Conservation (phyloP, 2,329 filamentous ascomycete species). For the Plenodomus tracheiphilus region DNA sequence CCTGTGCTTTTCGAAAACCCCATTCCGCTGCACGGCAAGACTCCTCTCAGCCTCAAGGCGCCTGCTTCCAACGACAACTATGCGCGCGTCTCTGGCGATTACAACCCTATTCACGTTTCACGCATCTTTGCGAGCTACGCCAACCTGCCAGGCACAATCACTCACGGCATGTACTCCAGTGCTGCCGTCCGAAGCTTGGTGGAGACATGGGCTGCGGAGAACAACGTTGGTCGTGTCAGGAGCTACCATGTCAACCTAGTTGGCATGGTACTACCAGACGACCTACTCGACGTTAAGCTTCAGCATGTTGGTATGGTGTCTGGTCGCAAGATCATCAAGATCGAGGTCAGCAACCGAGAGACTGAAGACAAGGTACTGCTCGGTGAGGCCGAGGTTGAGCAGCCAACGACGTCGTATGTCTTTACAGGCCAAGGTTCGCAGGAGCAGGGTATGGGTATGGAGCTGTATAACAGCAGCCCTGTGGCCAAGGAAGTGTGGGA, state of each 20-base stretch:
- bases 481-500: slow-evolving; percentile 97
- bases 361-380: slow-evolving; percentile 95
- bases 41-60: slow-evolving; percentile 82
- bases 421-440: slow-evolving; percentile 98
- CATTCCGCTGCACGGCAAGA: slow-evolving; percentile 92
- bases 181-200: slow-evolving; percentile 93
- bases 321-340: slow-evolving; percentile 98
- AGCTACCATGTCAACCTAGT: slow-evolving; percentile 96
- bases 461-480: slow-evolving; percentile 88
- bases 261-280: slow-evolving; percentile 98
- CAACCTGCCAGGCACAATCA: slow-evolving; percentile 94
- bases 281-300: slow-evolving; percentile 90
- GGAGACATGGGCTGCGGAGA: slow-evolving; percentile 98
- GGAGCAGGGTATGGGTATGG: slow-evolving; percentile 99
- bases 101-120: slow-evolving; percentile 98
- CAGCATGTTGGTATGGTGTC: slow-evolving; percentile 98
- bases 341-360: slow-evolving; percentile 93
- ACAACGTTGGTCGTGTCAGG: slow-evolving; percentile 94
- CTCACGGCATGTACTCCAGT: slow-evolving; percentile 99
- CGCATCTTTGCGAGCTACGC: slow-evolving; percentile 96
- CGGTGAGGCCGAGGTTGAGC: slow-evolving; percentile 95
- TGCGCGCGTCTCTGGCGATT: slow-evolving; percentile 95
- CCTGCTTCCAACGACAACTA: slow-evolving; percentile 98
- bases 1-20: slow-evolving; percentile 96
- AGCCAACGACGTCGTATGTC: slow-evolving; percentile 94